Evolutionary conservation across 2,329 filamentous ascomycete species (phyloP).

Genomic region (Dactylonectria estremocensis): DNA sequence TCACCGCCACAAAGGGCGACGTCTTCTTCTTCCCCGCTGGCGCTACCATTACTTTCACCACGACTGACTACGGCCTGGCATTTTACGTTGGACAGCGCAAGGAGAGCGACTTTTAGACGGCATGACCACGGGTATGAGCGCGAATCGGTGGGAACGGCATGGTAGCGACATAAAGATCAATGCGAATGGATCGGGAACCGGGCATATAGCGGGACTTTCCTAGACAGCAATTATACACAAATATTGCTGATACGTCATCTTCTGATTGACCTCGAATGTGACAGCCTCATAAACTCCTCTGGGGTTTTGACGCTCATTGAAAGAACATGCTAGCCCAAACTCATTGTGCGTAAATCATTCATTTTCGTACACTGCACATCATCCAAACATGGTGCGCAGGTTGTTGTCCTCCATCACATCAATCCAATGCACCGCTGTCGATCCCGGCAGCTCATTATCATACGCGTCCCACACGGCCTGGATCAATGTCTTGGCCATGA

Average conservation of each 20-base stretch:
- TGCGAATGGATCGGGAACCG: not conserved
- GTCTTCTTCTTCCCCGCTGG: slow-evolving; percentile 80
- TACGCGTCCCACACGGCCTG: slow-evolving; percentile 60
- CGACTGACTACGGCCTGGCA: slow-evolving; percentile 71
- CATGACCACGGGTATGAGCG: not conserved
- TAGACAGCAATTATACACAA: slow-evolving; percentile 10
- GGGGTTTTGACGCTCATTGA: not conserved
- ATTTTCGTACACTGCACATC: not conserved
- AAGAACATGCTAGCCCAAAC: not conserved
- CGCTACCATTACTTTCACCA: slow-evolving; percentile 76
- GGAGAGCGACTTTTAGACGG: slow-evolving; percentile 48
- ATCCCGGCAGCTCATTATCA: slow-evolving; percentile 53
- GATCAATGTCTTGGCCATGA: slow-evolving; percentile 59
- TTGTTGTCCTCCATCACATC: slow-evolving; percentile 59
- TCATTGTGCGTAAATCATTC: not conserved
- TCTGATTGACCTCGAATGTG: not conserved
- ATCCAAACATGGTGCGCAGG: slow-evolving; percentile 54
- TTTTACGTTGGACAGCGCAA: slow-evolving; percentile 67
- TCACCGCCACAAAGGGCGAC: slow-evolving; percentile 73
- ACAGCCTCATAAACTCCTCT: not conserved
- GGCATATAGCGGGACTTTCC: slow-evolving; percentile 2
- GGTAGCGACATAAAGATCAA: slow-evolving; percentile 33
- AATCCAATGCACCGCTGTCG: slow-evolving; percentile 57
- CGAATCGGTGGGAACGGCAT: not conserved
- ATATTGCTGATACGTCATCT: not conserved